A percentile compares a stretch with the other conserved stretches of the same genome.
Evolutionary conservation across 2,329 filamentous ascomycete species (phyloP).

Genomic region (Lasiodiplodia theobromae): DNA sequence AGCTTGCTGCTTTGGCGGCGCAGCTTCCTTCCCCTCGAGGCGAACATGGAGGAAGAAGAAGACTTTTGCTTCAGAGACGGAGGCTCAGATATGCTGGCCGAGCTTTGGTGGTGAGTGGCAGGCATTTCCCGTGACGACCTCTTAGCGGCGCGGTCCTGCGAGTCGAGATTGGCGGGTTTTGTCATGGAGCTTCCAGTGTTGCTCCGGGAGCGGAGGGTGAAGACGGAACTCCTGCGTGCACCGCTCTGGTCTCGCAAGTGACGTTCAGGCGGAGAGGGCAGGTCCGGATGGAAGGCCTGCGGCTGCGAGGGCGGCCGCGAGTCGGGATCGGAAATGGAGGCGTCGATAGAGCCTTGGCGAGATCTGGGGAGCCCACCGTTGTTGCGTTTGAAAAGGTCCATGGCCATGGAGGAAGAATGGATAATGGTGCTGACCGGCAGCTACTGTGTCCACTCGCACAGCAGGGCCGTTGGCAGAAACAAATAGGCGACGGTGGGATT

Average conservation of each 20-base stretch:
- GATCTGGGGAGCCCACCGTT: slow-evolving; percentile 39
- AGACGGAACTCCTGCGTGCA: slow-evolving; percentile 43
- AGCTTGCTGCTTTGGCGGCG: slow-evolving; percentile 46
- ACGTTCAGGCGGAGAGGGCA: slow-evolving; percentile 43
- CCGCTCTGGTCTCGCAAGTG: slow-evolving; percentile 36
- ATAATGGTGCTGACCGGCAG: slow-evolving; percentile 26
- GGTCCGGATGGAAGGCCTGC: slow-evolving; percentile 34
- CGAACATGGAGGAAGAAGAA: slow-evolving; percentile 41
- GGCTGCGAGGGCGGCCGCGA: neutral
- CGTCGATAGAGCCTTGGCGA: slow-evolving; percentile 45
- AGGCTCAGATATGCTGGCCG: slow-evolving; percentile 37
- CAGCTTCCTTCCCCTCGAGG: slow-evolving; percentile 41
- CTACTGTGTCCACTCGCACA: slow-evolving; percentile 19
- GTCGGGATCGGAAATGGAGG: slow-evolving; percentile 5
- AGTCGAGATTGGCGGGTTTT: slow-evolving; percentile 34
- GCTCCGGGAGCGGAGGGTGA: slow-evolving; percentile 47
- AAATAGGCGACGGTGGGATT: slow-evolving; percentile 27
- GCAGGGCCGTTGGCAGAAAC: slow-evolving; percentile 16
- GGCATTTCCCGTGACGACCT: slow-evolving; percentile 39
- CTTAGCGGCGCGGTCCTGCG: slow-evolving; percentile 38
- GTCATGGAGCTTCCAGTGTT: slow-evolving; percentile 46
- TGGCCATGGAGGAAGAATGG: slow-evolving; percentile 41
- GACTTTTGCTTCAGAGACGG: slow-evolving; percentile 37
- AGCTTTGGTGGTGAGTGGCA: slow-evolving; percentile 33
- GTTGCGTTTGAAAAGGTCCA: slow-evolving; percentile 48